phyloP scores from a whole-genome alignment of 805 yeast genomes.

The Suhomyces vadensis region DNA sequence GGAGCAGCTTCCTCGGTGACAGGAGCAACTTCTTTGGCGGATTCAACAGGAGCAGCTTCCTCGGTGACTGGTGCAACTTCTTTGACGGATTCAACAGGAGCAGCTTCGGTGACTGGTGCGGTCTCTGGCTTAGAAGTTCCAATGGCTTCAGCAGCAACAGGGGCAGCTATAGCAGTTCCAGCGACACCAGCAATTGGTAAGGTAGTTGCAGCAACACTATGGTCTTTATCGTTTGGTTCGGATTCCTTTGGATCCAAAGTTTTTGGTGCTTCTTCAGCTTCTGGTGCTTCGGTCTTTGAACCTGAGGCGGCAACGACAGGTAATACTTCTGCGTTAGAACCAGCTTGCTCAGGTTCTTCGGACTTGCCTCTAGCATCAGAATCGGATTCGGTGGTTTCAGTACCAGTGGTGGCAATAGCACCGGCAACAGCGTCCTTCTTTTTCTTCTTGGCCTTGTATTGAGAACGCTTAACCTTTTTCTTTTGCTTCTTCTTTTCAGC shows the following conservation, averaged over 20 bases:
- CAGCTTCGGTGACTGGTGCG: background rate
- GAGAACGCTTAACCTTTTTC: constrained; percentile 46
- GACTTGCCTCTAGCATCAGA: constrained; percentile 1
- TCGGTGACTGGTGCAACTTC: background rate
- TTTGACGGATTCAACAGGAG: constrained; percentile 3
- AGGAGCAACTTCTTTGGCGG: constrained; percentile 5
- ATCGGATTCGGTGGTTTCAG: constrained; percentile 11
- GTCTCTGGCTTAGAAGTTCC: constrained; percentile 5
- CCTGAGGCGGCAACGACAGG: constrained; percentile 5
- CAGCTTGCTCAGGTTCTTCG: background rate
- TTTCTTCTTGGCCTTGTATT: constrained; percentile 45
- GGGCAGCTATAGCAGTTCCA: constrained; percentile 9
- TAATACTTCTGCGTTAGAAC: constrained; percentile 5
- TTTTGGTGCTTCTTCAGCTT: constrained; percentile 6
- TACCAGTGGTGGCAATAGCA: constrained; percentile 12
- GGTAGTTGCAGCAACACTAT: constrained; percentile 11
- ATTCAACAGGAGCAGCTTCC: constrained; percentile 8
- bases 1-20: constrained; percentile 3
- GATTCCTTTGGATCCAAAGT: constrained; percentile 12
- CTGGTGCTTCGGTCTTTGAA: background rate
- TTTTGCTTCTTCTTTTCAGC: constrained; percentile 43
- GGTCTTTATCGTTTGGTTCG: constrained; percentile 18
- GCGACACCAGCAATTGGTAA: background rate
- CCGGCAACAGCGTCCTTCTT: constrained; percentile 26
- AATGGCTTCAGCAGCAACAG: constrained; percentile 3